Evolutionary conservation across 345 rosid species (phyloP), one percentile per base, ranked within the genome.

Genomic region (Pugionium dolabratum): DNA sequence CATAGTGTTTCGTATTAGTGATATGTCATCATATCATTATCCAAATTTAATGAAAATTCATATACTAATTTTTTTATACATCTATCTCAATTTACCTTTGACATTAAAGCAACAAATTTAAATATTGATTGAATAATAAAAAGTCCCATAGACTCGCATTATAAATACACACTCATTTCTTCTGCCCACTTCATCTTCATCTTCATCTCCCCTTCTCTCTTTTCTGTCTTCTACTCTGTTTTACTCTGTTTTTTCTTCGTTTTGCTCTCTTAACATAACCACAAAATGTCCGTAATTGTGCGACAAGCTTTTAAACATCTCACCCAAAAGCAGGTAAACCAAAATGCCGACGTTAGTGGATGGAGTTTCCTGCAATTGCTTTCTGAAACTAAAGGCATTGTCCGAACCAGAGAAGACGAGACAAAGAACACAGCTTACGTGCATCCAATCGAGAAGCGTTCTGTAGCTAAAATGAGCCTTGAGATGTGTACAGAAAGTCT

Each of bases 401-500:
- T 57, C 46, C 44, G 37, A 10, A 57, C 33, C 54, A 47, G 39
- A 54, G 44, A 63, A 61, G 65, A 66, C 35, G 33, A 42, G 11
- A 64, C 70, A 59, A 34, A 59, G 4, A 66, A 62, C 7, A 57
- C 69, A 37, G 64, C 58, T 35, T 87, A 87, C 65, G 81, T 89
- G 25, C 87, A 84, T 48, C 95, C 91, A 2, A 75, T 69, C 2
- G 70, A 65, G 9, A 82, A 85, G 76, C 82, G 82, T 47, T 77
- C 85, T 1, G 39, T 75, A 9, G 70, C 83, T 7, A 62, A 18
- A 42, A 82, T 92, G 2, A 87, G 96, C 78, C 79, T 90, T 6
- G 86, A 85, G 73, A 82, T 88, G 84, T 93, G 98, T 77, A 93
- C 98, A 10, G 98, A 93, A 76, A 85, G 80, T 40, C 74, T 93